Conservation (phyloP, 306 rosid species). For the Vachellia pachyceras region DNA sequence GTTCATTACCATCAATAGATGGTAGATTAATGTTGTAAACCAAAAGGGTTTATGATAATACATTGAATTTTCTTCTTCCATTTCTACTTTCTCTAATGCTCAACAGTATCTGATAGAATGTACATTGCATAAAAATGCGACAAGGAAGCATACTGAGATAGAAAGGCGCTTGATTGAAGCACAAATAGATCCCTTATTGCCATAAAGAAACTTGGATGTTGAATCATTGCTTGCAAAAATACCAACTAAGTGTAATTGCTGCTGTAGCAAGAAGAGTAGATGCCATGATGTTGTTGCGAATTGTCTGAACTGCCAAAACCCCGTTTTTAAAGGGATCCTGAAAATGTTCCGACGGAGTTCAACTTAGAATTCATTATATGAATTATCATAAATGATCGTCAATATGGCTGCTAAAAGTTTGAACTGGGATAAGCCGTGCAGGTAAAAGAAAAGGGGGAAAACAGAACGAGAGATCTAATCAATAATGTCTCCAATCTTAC, state of each 20-base stretch:
- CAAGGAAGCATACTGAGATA: conserved; percentile 80
- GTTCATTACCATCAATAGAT: too few relatives aligned
- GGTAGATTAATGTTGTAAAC: too few relatives aligned
- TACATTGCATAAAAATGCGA: too few relatives aligned
- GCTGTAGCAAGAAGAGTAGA: conserved; percentile 88
- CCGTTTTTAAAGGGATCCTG: conserved; percentile 98
- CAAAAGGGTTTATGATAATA: too few relatives aligned
- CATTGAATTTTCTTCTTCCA: too few relatives aligned
- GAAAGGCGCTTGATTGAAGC: conserved; percentile 74
- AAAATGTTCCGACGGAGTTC: conserved; percentile 38
- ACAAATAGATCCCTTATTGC: conserved; percentile 61
- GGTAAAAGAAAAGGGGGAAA: background rate
- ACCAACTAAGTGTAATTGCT: conserved; percentile 86
- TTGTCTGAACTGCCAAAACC: conserved; percentile 79
- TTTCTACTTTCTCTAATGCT: too few relatives aligned
- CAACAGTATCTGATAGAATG: too few relatives aligned
- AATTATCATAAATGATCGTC: background rate
- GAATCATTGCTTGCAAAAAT: conserved; percentile 64
- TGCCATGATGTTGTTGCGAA: conserved; percentile 96
- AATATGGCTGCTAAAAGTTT: conserved; percentile 16
- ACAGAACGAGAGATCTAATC: background rate
- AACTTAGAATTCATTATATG: conserved; percentile 8
- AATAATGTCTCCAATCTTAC: conserved; percentile 2
- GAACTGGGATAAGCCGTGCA: background rate
- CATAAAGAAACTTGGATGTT: conserved; percentile 58